These are phyloP conservation scores for Cladophialophora exuberans DNA, from an alignment of 2,329 filamentous ascomycete species.

Conservation along the genomic window DNA sequence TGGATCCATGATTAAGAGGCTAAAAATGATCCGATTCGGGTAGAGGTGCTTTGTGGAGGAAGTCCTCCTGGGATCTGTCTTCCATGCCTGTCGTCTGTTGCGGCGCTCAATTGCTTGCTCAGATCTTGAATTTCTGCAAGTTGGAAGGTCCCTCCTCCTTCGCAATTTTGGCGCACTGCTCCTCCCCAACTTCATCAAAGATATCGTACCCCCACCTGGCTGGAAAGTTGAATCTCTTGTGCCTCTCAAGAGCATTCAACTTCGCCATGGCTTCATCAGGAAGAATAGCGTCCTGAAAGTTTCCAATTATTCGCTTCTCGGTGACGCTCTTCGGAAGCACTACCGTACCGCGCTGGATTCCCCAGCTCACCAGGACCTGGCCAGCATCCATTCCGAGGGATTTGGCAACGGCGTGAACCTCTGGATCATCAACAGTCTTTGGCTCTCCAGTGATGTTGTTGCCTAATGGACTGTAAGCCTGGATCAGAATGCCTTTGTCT, in stretches of 20 bases:
- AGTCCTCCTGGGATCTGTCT: too few relatives aligned
- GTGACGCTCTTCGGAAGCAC: constrained; percentile 61
- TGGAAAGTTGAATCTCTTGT: constrained; percentile 44
- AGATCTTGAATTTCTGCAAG: constrained; percentile 27
- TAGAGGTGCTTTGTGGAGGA: too few relatives aligned
- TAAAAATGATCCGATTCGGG: too few relatives aligned
- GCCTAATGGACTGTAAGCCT: constrained; percentile 68
- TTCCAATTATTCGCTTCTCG: constrained; percentile 53
- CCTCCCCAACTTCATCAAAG: constrained; percentile 42
- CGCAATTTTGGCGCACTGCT: constrained; percentile 35
- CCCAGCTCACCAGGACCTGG: constrained; percentile 59
- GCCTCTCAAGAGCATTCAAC: constrained; percentile 41
- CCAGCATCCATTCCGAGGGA: constrained; percentile 62
- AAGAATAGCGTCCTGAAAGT: constrained; percentile 48
- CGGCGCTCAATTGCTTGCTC: background rate
- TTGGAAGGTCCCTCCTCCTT: constrained; percentile 24
- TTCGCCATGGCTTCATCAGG: constrained; percentile 41
- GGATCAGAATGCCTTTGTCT: constrained; percentile 48
- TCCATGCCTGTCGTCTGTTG: background rate
- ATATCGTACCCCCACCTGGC: constrained; percentile 42
- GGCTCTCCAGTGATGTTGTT: constrained; percentile 65
- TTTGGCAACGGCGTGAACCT: constrained; percentile 67
- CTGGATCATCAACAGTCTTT: constrained; percentile 64
- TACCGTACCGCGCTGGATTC: constrained; percentile 56
- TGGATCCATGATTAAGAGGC: background rate